Base-by-base conservation (phyloP, 371 early-diverging fungal species). In the Rhizopus microsporus region DNA sequence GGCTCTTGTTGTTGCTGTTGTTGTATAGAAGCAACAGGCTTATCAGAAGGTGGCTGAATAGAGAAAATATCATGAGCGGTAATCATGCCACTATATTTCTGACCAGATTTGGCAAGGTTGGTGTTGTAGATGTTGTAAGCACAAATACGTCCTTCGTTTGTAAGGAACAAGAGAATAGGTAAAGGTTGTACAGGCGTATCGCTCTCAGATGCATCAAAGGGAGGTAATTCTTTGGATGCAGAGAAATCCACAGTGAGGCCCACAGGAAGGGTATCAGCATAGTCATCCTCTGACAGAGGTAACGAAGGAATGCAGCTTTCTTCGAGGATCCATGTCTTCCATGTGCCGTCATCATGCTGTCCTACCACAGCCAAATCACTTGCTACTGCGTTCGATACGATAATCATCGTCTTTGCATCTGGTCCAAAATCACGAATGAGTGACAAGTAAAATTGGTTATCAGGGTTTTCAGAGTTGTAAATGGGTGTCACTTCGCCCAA, bases 241-340 rank as follows among this genome's bases (percentile, higher is more conserved):
- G 75, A 58, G 31, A 71, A 72, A 51, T 80, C 80, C 5, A 80
- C 10, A 31, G 77, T 73, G 12, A 80, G 50, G 40, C 80, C 80
- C 0, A 77, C 49, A 37, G 80, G 77, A 40, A 64, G 69, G 0
- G 80, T 80, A 32, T 80, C 80, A 51, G 56, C 51, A 13, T 55
- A 60, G 4, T 63, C 58, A 33, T 67, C 67, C 50, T 71, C 65
- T 1, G 75, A 71, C 3, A 80, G 60, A 2, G 77, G 80, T 13
- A 80, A 55, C 16, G 43, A 62, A 9, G 60, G 67, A 9, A 55
- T 7, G 3, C 62, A 64, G 9, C 59, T 67, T 38, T 80, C 80
- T 5, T 65, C 69, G 9, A 77, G 50, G 4, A 54, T 35, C 74
- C 77, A 80, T n/a, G 74, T 67, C 12, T 69, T 59, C 80, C 80